Percentiles rank a stretch among this genome's conserved stretches.
Evolutionary conservation across 148 eudicot species (phyloP).

Genomic region (Pharnaceum exiguum): DNA sequence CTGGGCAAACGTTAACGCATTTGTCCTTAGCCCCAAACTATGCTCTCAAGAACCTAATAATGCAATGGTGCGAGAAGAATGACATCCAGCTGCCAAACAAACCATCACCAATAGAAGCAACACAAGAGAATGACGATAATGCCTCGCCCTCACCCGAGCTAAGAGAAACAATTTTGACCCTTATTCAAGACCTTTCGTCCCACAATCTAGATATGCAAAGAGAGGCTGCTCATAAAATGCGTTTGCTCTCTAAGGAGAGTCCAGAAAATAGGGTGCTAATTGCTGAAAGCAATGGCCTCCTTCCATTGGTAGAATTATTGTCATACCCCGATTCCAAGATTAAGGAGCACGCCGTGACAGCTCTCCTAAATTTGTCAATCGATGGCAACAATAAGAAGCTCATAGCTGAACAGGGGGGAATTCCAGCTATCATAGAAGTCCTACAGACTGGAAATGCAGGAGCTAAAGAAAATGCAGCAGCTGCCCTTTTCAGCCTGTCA

Average conservation of each 20-base stretch:
- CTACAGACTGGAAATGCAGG: constrained; percentile 48
- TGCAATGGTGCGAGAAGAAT: constrained; percentile 76
- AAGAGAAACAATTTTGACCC: constrained; percentile 27
- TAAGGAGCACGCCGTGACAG: constrained; percentile 80
- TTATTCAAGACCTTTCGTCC: constrained; percentile 47
- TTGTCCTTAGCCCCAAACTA: constrained; percentile 56
- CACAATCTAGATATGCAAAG: constrained; percentile 42
- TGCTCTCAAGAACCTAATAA: constrained; percentile 66
- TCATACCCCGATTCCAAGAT: constrained; percentile 55
- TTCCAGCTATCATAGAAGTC: constrained; percentile 61
- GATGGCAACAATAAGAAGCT: constrained; percentile 65
- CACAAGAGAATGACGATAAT: background rate
- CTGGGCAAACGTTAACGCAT: constrained; percentile 56
- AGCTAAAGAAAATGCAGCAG: constrained; percentile 84
- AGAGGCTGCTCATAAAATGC: constrained; percentile 59
- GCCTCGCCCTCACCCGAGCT: constrained; percentile 20
- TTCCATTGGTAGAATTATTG: constrained; percentile 52
- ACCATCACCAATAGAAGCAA: background rate
- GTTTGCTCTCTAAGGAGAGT: constrained; percentile 59
- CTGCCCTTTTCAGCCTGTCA: constrained; percentile 75
- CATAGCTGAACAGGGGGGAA: constrained; percentile 50
- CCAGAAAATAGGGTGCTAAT: constrained; percentile 58
- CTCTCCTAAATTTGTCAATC: constrained; percentile 68
- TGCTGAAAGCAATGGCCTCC: constrained; percentile 63
- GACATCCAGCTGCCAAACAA: constrained; percentile 38